phyloP scores from a whole-genome alignment of 495 filamentous ascomycete species.

The Xylona heveae region DNA sequence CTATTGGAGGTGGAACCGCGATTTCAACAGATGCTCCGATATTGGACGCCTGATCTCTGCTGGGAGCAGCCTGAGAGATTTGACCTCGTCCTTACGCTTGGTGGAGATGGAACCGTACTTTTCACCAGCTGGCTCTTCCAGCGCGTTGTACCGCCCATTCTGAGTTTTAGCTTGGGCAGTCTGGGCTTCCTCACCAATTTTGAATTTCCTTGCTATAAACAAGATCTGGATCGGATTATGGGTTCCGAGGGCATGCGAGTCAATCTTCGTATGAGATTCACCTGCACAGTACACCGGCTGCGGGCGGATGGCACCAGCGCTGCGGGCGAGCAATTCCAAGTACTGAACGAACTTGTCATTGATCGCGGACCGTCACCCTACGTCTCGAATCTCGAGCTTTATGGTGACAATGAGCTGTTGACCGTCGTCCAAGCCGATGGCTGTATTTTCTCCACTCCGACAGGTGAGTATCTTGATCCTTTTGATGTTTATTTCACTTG shows the following conservation, averaged over 20 bases:
- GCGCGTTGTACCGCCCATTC: slow-evolving; percentile 75
- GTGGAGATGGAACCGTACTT: slow-evolving; percentile 84
- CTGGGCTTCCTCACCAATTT: slow-evolving; percentile 88
- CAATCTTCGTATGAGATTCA: slow-evolving; percentile 93
- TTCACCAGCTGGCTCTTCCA: slow-evolving; percentile 96
- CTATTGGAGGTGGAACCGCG: slow-evolving; percentile 49
- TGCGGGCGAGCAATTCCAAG: slow-evolving; percentile 67
- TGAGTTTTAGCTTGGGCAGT: slow-evolving; percentile 75
- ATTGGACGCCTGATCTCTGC: slow-evolving; percentile 91
- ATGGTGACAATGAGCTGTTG: slow-evolving; percentile 78
- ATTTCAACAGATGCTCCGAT: slow-evolving; percentile 59
- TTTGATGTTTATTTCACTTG: neutral
- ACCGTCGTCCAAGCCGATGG: slow-evolving; percentile 93
- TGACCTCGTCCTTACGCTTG: slow-evolving; percentile 78
- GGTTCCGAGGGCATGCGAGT: slow-evolving; percentile 84
- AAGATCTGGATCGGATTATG: slow-evolving; percentile 67
- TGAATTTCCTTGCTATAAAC: slow-evolving; percentile 63
- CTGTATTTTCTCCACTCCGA: slow-evolving; percentile 92
- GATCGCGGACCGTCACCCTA: slow-evolving; percentile 94
- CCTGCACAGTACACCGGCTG: slow-evolving; percentile 70
- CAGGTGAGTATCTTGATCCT: slow-evolving; percentile 28
- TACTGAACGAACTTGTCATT: slow-evolving; percentile 93
- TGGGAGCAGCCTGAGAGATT: slow-evolving; percentile 77
- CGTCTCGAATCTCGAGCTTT: slow-evolving; percentile 85
- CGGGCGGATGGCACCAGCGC: slow-evolving; percentile 17